phyloP scores from a whole-genome alignment of 805 yeast genomes.

The Pichia insulana region DNA sequence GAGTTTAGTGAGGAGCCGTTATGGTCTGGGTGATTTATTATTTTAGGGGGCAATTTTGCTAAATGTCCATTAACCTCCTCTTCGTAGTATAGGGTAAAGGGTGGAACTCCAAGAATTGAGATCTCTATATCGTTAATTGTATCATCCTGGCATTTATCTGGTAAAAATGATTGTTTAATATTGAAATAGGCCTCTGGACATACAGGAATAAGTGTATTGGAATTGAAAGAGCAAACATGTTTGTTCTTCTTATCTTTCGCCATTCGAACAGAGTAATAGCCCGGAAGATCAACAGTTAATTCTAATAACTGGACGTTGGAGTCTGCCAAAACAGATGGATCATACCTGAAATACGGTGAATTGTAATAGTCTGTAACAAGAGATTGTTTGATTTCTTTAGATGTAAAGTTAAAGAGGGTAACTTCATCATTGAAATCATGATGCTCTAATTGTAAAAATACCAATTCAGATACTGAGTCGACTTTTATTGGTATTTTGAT shows the following conservation, averaged over 20 bases:
- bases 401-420: conserved; percentile 44
- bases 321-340: conserved; percentile 17
- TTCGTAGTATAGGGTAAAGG: conserved; percentile 50
- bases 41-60: conserved; percentile 21
- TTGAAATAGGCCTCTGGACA: conserved; percentile 68
- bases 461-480: conserved; percentile 71
- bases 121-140: conserved; percentile 30
- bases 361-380: conserved; percentile 19
- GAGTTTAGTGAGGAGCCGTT: conserved; percentile 43
- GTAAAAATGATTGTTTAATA: conserved; percentile 17
- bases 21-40: conserved; percentile 36
- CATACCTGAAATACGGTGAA: conserved; percentile 15
- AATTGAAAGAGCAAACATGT: conserved; percentile 48
- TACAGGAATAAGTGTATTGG: conserved; percentile 55
- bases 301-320: conserved; percentile 49
- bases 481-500: conserved; percentile 62
- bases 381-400: conserved; percentile 41
- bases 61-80: conserved; percentile 33
- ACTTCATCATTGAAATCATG: conserved; percentile 46
- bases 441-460: conserved; percentile 54
- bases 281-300: conserved; percentile 60
- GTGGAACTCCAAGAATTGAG: conserved; percentile 67
- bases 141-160: conserved; percentile 61
- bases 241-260: conserved; percentile 55
- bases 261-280: conserved; percentile 61